Evolutionary conservation across 1,284 basidiomycete genomes (phyloP).

Genomic region (Ganoderma lingzhi): DNA sequence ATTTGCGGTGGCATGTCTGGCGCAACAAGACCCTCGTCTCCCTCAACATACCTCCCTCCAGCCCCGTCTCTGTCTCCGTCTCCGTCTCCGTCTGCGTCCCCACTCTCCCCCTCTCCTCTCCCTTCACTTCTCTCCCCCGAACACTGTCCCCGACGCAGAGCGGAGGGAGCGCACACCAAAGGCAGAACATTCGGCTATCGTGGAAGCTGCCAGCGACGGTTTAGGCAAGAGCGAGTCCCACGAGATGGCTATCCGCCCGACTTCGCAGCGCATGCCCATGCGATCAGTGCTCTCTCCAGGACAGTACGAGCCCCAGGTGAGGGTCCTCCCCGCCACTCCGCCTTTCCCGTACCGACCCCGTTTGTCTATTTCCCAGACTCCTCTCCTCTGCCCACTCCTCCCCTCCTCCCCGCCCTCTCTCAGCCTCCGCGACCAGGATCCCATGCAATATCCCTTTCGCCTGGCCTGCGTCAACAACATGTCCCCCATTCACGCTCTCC

Average conservation of each 20-base stretch:
- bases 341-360: slow-evolving; percentile 4
- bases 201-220: not conserved
- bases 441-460: slow-evolving; percentile 24
- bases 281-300: not conserved
- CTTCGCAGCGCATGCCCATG: not conserved
- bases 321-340: slow-evolving; percentile 3
- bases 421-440: slow-evolving; percentile 11
- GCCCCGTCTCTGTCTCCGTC: not conserved
- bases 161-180: not conserved
- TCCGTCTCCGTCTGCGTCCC: not conserved
- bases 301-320: slow-evolving; percentile 6
- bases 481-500: slow-evolving; percentile 53
- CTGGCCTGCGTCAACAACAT: slow-evolving; percentile 24
- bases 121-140: not conserved
- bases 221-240: slow-evolving; percentile 1
- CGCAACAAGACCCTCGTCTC: not conserved
- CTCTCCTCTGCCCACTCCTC: slow-evolving; percentile 2
- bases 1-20: slow-evolving; percentile 5
- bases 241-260: slow-evolving; percentile 1
- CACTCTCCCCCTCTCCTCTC: not conserved
- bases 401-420: slow-evolving; percentile 2
- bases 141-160: not conserved
- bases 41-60: not conserved
- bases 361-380: not conserved
- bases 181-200: not conserved